Base-by-base conservation (phyloP, 2,329 filamentous ascomycete genomes). In the Colletotrichum tanaceti region DNA sequence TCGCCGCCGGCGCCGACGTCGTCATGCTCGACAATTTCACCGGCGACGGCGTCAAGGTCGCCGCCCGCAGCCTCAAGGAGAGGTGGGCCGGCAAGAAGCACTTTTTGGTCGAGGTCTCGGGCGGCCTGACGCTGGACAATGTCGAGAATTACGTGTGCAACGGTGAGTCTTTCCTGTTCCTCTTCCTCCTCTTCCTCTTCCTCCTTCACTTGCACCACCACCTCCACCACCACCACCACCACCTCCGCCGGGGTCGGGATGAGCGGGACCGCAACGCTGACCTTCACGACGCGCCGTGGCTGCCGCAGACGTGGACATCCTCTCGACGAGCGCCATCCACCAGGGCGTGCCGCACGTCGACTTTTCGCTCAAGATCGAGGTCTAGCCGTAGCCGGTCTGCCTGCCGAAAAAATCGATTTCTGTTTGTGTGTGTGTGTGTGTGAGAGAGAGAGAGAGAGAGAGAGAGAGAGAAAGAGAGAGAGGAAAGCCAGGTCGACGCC, bases 21-120 rank as follows among this genome's bases (percentile, higher is more conserved):
- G 90, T 99, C 70, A 99, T 99, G 96, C 82, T 99, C 69, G 96
- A 99, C 78, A 99, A 99, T 79, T 99, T 98, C 77, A 90, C 89
- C 0, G 89, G 91, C 0, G 90, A 93, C 1, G 93, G 90, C 0
- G 90, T 98, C 71, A 90, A 89, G 77, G 80, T 86, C 10, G 93
- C 93, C 0, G 93, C 95, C 16, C 86, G 81, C 76, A 90, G 86
- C 73, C 78, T 99, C 72, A 97, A 95, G 82, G 85, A 91, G 75
- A 88, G 90, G 73, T 98, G 93, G 93, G 87, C 86, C 65, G 91
- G 90, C 39, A 90, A 89, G 77, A 85, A 84, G 71, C 85, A 90
- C 62, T 93, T 97, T 73, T 79, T 98, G 76, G 86, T 99, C 43
- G 96, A 99, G 83, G 93, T 98, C 20, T 97, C 93, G 71, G 96